Evolutionary conservation across 139 green algal species (phyloP).

Genomic region (Ostreobium quekettii): DNA sequence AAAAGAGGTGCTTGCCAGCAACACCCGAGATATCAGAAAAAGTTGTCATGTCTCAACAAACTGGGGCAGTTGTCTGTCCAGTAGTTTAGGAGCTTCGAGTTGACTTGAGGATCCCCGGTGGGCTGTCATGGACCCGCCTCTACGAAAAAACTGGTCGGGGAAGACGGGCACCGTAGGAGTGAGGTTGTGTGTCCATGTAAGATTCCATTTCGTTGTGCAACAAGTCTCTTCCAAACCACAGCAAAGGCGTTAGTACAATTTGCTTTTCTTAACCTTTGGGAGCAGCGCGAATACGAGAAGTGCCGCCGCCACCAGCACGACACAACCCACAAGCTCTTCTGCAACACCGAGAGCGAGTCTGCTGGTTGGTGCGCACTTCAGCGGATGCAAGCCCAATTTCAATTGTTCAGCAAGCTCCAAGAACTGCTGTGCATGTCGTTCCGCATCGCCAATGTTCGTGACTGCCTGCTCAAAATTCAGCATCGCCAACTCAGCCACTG

Average conservation of each 20-base stretch:
- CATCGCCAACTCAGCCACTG: background rate
- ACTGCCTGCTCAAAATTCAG: constrained; percentile 8
- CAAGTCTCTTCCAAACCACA: too few relatives aligned
- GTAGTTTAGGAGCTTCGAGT: too few relatives aligned
- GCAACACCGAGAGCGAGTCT: background rate
- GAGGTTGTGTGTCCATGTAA: too few relatives aligned
- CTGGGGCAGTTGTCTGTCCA: too few relatives aligned
- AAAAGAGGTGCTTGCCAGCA: too few relatives aligned
- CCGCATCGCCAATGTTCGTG: background rate
- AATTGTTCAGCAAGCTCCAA: background rate
- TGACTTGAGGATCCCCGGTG: too few relatives aligned
- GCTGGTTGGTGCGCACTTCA: background rate
- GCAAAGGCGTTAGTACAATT: background rate
- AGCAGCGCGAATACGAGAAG: background rate
- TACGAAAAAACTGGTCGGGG: too few relatives aligned
- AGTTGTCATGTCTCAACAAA: too few relatives aligned
- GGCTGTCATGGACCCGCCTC: too few relatives aligned
- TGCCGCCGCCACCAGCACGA: background rate
- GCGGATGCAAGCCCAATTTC: background rate
- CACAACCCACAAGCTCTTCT: background rate
- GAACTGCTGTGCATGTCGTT: background rate
- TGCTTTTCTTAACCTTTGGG: constrained; percentile 3
- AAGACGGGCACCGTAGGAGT: too few relatives aligned
- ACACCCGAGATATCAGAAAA: too few relatives aligned
- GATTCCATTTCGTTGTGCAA: too few relatives aligned